Percentiles rank a stretch among this genome's conserved stretches.
phyloP scores from a whole-genome alignment of 306 rosid genomes.

The Biancaea sappan region DNA sequence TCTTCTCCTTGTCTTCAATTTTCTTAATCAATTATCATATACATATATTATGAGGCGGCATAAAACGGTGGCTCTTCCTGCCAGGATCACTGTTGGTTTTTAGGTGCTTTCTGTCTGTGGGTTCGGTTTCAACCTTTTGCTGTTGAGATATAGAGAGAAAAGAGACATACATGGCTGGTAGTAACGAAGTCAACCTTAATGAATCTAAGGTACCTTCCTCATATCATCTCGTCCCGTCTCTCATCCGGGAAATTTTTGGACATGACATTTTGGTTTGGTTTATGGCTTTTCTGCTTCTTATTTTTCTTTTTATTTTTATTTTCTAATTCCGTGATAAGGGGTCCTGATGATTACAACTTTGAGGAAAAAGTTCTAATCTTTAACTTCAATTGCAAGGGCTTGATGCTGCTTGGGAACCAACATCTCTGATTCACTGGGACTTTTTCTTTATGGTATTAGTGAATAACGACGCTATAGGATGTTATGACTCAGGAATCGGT shows the following conservation, averaged over 20 bases:
- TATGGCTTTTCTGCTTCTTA: background rate
- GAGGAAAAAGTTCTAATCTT: conserved; percentile 44
- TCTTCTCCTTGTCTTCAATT: background rate
- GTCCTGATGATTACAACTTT: conserved; percentile 23
- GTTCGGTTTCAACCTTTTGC: conserved; percentile 33
- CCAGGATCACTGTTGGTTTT: conserved; percentile 43
- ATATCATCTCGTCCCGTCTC: conserved; percentile 4
- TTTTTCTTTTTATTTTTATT: background rate
- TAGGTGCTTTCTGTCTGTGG: conserved; percentile 25
- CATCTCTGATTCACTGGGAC: conserved; percentile 17
- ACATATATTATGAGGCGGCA: conserved; percentile 35
- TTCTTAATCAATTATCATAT: background rate
- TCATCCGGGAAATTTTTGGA: background rate
- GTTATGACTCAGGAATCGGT: conserved; percentile 14
- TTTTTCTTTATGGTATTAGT: conserved; percentile 26
- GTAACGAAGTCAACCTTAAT: conserved; percentile 72
- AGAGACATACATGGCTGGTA: conserved; percentile 56
- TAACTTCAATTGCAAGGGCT: conserved; percentile 22
- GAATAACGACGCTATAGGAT: conserved; percentile 28
- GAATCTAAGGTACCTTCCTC: conserved; percentile 67
- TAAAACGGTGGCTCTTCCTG: conserved; percentile 15
- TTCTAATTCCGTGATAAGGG: conserved; percentile 24
- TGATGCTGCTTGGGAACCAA: conserved; percentile 3
- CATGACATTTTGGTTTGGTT: conserved; percentile 24
- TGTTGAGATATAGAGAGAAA: background rate